Percentiles rank a stretch among this genome's conserved stretches.
Evolutionary conservation across 345 rosid genomes (phyloP).

Genomic region (Luvunga scandens): DNA sequence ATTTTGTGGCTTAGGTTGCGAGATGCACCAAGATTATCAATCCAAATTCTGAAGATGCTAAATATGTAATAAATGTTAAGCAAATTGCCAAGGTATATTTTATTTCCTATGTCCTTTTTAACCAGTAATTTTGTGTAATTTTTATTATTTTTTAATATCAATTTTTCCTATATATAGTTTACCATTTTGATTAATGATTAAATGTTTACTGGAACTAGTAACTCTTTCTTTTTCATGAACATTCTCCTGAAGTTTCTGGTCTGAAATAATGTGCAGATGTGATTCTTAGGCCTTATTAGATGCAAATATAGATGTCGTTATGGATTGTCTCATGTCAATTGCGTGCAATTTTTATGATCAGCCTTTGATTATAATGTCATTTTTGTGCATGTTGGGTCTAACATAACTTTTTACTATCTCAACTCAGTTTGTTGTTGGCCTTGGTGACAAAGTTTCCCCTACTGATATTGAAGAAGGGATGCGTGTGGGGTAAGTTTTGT

Average conservation of each 20-base stretch:
- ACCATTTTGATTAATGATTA: neutral
- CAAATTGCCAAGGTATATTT: constrained; percentile 89
- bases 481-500: constrained; percentile 79
- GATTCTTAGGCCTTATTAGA: neutral
- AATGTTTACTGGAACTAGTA: neutral
- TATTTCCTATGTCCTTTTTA: neutral
- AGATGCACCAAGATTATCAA: constrained; percentile 95
- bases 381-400: neutral
- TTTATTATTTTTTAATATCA: neutral
- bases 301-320: neutral
- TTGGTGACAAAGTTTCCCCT: constrained; percentile 98
- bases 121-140: neutral
- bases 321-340: neutral
- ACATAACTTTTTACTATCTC: constrained; percentile 1
- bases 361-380: neutral
- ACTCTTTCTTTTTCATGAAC: neutral
- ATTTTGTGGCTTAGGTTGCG: constrained; percentile 48
- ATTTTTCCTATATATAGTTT: neutral
- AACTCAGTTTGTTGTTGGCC: constrained; percentile 90
- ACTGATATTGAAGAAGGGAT: constrained; percentile 99
- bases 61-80: constrained; percentile 92
- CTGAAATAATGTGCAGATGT: neutral
- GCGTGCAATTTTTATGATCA: neutral
- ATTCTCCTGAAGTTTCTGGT: neutral
- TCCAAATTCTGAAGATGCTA: constrained; percentile 97